Evolutionary conservation across 768 basidiomycete species (phyloP).

Genomic region (Russula lepida): DNA sequence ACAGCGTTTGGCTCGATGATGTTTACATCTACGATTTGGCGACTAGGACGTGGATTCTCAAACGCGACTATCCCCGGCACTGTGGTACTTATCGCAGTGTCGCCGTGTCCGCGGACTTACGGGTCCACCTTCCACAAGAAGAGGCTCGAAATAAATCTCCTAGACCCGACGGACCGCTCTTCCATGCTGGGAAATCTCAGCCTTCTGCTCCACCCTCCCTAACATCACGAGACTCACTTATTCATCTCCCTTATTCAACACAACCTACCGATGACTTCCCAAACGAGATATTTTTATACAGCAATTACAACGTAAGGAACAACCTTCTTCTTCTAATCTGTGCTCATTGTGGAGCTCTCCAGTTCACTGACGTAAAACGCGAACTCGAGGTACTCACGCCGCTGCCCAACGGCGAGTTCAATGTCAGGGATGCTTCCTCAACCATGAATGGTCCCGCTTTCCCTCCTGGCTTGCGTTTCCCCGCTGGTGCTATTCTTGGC

Average conservation of each 20-base stretch:
- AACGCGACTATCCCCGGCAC: constrained; percentile 79
- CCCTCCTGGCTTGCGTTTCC: constrained; percentile 94
- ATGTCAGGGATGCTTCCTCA: constrained; percentile 69
- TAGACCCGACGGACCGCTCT: constrained; percentile 50
- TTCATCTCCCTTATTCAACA: constrained; percentile 72
- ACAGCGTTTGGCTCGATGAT: constrained; percentile 90
- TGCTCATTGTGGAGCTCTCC: constrained; percentile 16
- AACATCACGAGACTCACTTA: constrained; percentile 50
- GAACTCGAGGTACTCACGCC: constrained; percentile 91
- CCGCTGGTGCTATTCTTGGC: constrained; percentile 87
- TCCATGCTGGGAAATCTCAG: constrained; percentile 42
- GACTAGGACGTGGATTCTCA: constrained; percentile 66
- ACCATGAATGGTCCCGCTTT: constrained; percentile 75
- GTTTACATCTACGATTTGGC: constrained; percentile 82
- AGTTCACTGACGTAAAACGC: constrained; percentile 93
- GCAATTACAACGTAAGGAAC: constrained; percentile 83
- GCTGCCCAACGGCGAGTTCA: constrained; percentile 64
- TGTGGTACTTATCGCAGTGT: constrained; percentile 95
- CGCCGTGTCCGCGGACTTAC: constrained; percentile 63
- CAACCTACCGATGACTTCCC: constrained; percentile 65
- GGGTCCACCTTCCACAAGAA: constrained; percentile 61
- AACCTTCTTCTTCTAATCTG: background rate
- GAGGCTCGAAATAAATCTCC: constrained; percentile 39
- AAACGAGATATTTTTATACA: constrained; percentile 84
- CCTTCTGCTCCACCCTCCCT: constrained; percentile 34